These are phyloP conservation scores for Chrysoporthe austroafricana DNA, from an alignment of 2,329 filamentous ascomycete species.

Conservation along the genomic window DNA sequence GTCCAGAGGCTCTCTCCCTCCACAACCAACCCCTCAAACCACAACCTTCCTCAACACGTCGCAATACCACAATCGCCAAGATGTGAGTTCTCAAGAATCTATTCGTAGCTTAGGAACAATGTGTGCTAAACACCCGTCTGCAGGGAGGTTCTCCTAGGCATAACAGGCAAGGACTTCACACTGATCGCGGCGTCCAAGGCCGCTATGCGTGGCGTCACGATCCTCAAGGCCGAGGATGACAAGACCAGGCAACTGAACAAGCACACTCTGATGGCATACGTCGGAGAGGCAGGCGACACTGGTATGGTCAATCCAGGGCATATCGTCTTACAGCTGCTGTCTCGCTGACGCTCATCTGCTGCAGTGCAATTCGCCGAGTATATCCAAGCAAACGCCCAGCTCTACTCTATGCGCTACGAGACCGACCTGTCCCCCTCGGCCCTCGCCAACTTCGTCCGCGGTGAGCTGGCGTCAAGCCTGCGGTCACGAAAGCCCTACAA, in stretches of 20 bases:
- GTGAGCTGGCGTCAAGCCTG: slow-evolving; percentile 88
- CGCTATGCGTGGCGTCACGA: slow-evolving; percentile 94
- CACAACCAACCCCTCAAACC: slow-evolving; percentile 17
- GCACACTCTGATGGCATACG: slow-evolving; percentile 93
- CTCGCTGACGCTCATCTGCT: slow-evolving; percentile 26
- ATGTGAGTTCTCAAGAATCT: slow-evolving; percentile 26
- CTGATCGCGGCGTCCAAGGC: slow-evolving; percentile 97
- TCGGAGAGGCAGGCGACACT: slow-evolving; percentile 94
- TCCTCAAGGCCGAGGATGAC: slow-evolving; percentile 94
- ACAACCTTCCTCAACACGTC: slow-evolving; percentile 8
- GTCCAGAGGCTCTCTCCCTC: slow-evolving; percentile 12
- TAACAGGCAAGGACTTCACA: slow-evolving; percentile 99
- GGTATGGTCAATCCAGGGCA: slow-evolving; percentile 53
- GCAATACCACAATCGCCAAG: slow-evolving; percentile 19
- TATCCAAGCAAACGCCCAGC: slow-evolving; percentile 96
- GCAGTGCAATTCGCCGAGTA: slow-evolving; percentile 98
- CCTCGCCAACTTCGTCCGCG: slow-evolving; percentile 89
- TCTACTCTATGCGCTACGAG: slow-evolving; percentile 98
- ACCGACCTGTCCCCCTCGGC: slow-evolving; percentile 88
- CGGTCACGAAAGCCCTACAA: slow-evolving; percentile 93
- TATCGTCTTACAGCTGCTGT: slow-evolving; percentile 13
- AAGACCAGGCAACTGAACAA: slow-evolving; percentile 94
- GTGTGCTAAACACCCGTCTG: slow-evolving; percentile 13
- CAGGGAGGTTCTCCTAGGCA: slow-evolving; percentile 97
- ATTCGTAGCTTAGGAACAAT: background rate